These are phyloP conservation scores for Oryza australiensis DNA, from an alignment of 176 grass and related monocot genomes.

Conservation along the genomic window DNA sequence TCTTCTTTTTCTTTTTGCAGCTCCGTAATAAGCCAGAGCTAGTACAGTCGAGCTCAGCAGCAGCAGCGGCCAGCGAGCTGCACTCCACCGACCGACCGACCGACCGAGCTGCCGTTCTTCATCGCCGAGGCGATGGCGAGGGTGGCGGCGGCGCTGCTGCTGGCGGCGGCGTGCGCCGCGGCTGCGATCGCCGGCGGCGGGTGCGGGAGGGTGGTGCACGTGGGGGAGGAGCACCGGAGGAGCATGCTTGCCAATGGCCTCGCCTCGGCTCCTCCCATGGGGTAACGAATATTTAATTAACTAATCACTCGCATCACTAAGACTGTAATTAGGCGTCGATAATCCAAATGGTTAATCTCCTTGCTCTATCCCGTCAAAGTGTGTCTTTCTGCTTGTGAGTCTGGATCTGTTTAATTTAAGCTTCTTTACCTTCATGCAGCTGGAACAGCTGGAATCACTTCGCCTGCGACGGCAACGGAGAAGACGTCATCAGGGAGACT, in stretches of 20 bases:
- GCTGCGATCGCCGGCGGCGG: neutral
- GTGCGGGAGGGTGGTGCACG: constrained; percentile 41
- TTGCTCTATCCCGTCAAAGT: neutral
- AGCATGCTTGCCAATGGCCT: constrained; percentile 78
- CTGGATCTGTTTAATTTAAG: neutral
- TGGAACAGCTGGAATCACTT: constrained; percentile 99
- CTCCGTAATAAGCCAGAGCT: no score
- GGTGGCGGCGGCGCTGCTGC: neutral
- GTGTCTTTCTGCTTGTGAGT: neutral
- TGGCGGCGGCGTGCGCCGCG: neutral
- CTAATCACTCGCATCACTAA: neutral
- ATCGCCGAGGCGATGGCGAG: neutral
- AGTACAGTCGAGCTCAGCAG: neutral
- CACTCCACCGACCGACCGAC: no score
- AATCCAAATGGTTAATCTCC: neutral
- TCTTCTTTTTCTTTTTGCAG: no score
- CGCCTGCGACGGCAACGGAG: constrained; percentile 58
- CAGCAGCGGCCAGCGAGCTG: neutral
- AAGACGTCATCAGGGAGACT: constrained; percentile 67
- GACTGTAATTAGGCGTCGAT: no score
- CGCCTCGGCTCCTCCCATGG: constrained; percentile 77
- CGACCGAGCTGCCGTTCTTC: no score
- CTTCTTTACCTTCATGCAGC: constrained; percentile 11
- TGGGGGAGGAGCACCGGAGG: constrained; percentile 57
- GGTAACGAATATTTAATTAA: constrained; percentile 27